Percentiles rank a stretch among this genome's conserved stretches.
phyloP scores from a whole-genome alignment of 78 protist genomes.

The Bigelowiella natans region DNA sequence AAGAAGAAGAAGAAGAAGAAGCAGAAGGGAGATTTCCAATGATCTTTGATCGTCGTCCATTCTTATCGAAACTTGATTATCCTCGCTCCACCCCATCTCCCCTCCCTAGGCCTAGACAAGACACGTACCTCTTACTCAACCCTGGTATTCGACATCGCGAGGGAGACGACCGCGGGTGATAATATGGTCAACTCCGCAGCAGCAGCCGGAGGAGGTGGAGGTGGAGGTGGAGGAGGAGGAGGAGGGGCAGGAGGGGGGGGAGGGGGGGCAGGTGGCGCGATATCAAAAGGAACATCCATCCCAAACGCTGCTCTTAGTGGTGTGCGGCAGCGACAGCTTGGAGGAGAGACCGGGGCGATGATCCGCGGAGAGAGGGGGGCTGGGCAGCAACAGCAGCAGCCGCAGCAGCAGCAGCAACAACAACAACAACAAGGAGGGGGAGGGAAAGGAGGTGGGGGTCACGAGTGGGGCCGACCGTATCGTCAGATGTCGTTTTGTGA shows the following conservation, averaged over 20 bases:
- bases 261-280: no score
- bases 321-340: background rate
- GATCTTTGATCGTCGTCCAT: no score
- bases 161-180: background rate
- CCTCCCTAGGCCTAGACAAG: background rate
- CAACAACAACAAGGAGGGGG: background rate
- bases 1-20: no score
- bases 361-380: no score
- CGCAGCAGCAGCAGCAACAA: background rate
- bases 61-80: background rate
- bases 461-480: background rate
- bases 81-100: background rate
- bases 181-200: background rate
- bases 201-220: background rate
- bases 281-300: no score
- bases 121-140: background rate
- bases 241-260: no score
- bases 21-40: no score
- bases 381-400: no score
- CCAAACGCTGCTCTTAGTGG: background rate
- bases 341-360: no score
- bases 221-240: background rate
- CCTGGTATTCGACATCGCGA: background rate
- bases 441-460: background rate
- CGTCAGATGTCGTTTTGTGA: background rate